Percentiles rank a stretch among this genome's conserved stretches.
Conservation (phyloP, 2,329 filamentous ascomycete species). For the Xylaria sp. region DNA sequence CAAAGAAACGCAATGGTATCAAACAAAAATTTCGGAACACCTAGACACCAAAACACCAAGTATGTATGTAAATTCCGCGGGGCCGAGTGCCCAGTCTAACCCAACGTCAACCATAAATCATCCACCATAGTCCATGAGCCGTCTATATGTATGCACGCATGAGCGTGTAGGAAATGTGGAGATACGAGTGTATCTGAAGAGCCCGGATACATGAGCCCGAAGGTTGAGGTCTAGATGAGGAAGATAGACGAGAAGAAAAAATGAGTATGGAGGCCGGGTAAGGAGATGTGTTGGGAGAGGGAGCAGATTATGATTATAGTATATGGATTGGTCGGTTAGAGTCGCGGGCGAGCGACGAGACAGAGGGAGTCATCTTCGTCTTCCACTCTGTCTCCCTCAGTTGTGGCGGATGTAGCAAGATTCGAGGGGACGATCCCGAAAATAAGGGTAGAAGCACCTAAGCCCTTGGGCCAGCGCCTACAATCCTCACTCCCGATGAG, state of each 20-base stretch:
- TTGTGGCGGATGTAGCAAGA: not conserved
- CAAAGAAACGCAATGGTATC: not conserved
- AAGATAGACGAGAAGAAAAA: not conserved
- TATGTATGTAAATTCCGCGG: not conserved
- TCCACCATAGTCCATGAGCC: not conserved
- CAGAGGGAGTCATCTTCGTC: not conserved
- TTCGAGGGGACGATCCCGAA: not conserved
- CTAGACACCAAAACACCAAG: constrained; percentile 1
- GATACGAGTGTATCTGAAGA: not conserved
- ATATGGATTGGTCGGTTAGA: not conserved
- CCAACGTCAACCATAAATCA: not conserved
- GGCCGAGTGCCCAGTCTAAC: not conserved
- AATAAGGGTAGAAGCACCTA: not conserved
- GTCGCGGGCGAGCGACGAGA: not conserved
- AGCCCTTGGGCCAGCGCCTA: not conserved
- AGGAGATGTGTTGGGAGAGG: not conserved
- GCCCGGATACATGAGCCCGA: not conserved
- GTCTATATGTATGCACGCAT: not conserved
- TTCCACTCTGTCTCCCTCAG: not conserved
- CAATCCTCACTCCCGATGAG: not conserved
- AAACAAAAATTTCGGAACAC: not conserved
- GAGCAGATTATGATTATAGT: not conserved
- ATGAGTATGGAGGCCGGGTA: not conserved
- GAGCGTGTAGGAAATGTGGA: not conserved
- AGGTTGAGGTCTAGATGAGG: not conserved